These are phyloP conservation scores for Oryza meridionalis DNA, from an alignment of 176 grass and related monocot species.

Conservation along the genomic window DNA sequence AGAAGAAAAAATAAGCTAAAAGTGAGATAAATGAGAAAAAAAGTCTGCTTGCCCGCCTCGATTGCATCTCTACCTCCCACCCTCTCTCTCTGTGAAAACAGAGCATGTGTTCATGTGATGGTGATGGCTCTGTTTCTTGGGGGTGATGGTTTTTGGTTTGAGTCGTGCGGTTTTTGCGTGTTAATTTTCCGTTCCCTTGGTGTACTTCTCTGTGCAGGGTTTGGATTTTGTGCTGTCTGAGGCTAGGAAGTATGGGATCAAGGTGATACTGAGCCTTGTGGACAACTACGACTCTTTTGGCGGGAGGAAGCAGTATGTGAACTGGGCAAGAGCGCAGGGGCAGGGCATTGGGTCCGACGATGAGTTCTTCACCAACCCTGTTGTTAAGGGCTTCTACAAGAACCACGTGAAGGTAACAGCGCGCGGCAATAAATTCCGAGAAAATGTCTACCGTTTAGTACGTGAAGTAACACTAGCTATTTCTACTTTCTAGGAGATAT, in stretches of 20 bases:
- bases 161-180: neutral
- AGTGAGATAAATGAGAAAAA: no score
- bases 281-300: slow-evolving; percentile 84
- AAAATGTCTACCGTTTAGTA: neutral
- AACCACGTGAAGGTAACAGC: slow-evolving; percentile 84
- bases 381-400: slow-evolving; percentile 81
- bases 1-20: no score
- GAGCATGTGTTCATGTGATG: neutral
- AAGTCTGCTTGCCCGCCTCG: no score
- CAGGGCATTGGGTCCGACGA: slow-evolving; percentile 83
- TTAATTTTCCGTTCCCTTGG: neutral
- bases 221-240: slow-evolving; percentile 92
- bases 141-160: neutral
- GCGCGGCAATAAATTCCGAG: neutral
- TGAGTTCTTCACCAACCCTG: slow-evolving; percentile 83
- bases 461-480: neutral
- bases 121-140: neutral
- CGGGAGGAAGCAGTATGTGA: slow-evolving; percentile 95
- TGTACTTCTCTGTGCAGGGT: slow-evolving; percentile 52
- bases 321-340: slow-evolving; percentile 81
- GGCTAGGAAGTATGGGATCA: slow-evolving; percentile 68
- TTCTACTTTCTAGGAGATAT: neutral
- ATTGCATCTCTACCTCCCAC: no score
- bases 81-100: neutral
- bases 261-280: slow-evolving; percentile 85